phyloP scores from a whole-genome alignment of 805 yeast species.

The Dipodascus geniculatus region DNA sequence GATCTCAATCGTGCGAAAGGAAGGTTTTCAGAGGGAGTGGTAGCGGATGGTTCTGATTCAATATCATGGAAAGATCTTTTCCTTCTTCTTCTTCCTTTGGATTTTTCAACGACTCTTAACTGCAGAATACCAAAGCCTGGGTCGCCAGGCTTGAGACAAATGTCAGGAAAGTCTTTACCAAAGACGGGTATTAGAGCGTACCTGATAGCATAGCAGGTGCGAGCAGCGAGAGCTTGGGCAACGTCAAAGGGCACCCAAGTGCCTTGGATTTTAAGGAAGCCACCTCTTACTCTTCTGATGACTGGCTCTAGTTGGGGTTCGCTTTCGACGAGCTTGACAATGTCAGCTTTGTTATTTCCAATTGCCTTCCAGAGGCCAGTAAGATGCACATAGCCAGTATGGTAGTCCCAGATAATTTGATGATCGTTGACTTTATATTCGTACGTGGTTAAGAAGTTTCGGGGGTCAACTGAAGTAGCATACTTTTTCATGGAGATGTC shows the following conservation, averaged over 20 bases:
- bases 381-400: slow-evolving; percentile 74
- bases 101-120: slow-evolving; percentile 15
- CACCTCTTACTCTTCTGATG: slow-evolving; percentile 74
- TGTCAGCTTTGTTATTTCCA: slow-evolving; percentile 54
- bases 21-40: not conserved
- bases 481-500: slow-evolving; percentile 27
- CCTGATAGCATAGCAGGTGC: slow-evolving; percentile 70
- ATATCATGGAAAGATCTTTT: not conserved
- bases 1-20: not conserved
- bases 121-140: slow-evolving; percentile 54
- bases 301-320: slow-evolving; percentile 51
- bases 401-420: slow-evolving; percentile 78
- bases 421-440: slow-evolving; percentile 60
- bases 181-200: slow-evolving; percentile 68
- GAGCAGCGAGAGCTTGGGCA: slow-evolving; percentile 54
- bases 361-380: slow-evolving; percentile 81
- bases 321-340: slow-evolving; percentile 54
- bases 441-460: slow-evolving; percentile 56
- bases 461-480: slow-evolving; percentile 62
- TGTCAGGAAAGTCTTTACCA: slow-evolving; percentile 54
- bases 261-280: slow-evolving; percentile 85
- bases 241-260: slow-evolving; percentile 77
- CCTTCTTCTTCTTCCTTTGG: not conserved
- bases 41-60: not conserved
- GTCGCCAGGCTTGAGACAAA: slow-evolving; percentile 48